These are phyloP conservation scores for Aspergillus brunneoviolaceus DNA, from an alignment of 2,329 filamentous ascomycete species.

Conservation along the genomic window DNA sequence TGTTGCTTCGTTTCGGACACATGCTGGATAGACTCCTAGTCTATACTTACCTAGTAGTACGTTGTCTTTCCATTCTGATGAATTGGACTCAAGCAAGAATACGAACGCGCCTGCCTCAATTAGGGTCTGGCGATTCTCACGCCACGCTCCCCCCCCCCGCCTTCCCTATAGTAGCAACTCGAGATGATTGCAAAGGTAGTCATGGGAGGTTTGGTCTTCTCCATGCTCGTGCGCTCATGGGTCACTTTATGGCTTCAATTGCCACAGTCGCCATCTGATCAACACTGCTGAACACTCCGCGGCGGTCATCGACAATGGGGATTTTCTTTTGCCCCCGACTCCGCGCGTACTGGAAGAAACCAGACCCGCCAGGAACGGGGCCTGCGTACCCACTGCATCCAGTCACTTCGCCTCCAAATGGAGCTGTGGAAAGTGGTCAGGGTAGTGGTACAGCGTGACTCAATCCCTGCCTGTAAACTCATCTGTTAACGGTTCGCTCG, in stretches of 20 bases:
- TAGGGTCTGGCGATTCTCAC: background rate
- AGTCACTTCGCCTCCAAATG: conserved; percentile 1
- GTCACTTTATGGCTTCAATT: background rate
- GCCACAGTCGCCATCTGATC: background rate
- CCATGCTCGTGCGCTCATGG: background rate
- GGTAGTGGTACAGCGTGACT: background rate
- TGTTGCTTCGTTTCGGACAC: background rate
- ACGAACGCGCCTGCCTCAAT: background rate
- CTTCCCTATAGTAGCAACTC: background rate
- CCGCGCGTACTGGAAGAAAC: conserved; percentile 18
- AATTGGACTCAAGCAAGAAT: too few relatives aligned
- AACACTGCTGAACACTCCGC: background rate
- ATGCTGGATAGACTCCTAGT: background rate
- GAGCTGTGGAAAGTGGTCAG: conserved; percentile 15
- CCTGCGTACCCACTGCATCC: conserved; percentile 15
- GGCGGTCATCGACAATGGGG: conserved; percentile 16
- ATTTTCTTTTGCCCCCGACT: conserved; percentile 29
- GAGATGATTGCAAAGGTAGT: background rate
- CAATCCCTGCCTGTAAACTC: background rate
- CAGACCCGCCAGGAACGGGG: conserved; percentile 16
- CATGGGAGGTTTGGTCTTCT: background rate
- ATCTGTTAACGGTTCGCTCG: background rate
- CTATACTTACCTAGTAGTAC: too few relatives aligned
- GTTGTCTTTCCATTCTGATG: too few relatives aligned
- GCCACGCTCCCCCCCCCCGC: background rate